Conservation (phyloP, 148 eudicot genomes). For the Limonium bicolor region DNA sequence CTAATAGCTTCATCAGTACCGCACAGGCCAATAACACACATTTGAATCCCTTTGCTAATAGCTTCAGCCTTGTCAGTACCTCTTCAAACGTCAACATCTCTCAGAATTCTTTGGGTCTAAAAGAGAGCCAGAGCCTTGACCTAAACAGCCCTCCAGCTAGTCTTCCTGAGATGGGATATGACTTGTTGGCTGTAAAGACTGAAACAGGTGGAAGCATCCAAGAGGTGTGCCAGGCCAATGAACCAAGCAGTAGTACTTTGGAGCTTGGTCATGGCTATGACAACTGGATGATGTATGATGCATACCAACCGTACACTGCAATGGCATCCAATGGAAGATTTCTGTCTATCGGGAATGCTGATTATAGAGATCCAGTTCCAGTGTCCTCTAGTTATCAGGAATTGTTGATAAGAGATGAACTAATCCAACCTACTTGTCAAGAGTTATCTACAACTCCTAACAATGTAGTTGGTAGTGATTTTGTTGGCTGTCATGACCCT, state of each 20-base stretch:
- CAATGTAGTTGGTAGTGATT: background rate
- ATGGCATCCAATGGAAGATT: background rate
- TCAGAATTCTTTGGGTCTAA: no score
- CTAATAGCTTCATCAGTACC: background rate
- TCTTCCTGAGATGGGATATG: background rate
- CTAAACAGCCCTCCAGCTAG: background rate
- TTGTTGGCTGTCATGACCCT: background rate
- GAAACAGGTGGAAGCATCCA: no score
- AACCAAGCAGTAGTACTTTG: no score
- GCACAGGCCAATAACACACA: background rate
- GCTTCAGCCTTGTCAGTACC: background rate
- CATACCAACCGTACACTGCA: background rate
- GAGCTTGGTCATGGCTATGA: background rate
- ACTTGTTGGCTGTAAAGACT: no score
- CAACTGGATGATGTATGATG: slow-evolving; percentile 1
- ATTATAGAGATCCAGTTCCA: background rate
- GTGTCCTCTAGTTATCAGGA: background rate
- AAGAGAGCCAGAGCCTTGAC: slow-evolving; percentile 1
- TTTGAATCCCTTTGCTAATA: background rate
- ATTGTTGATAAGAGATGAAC: background rate
- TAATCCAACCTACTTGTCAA: background rate
- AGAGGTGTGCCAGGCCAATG: no score
- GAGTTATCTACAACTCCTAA: background rate
- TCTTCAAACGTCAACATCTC: background rate
- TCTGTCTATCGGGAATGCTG: background rate